These are phyloP conservation scores for Petasospora fabianii DNA, from an alignment of 1,139 yeast genomes.

Conservation along the genomic window DNA sequence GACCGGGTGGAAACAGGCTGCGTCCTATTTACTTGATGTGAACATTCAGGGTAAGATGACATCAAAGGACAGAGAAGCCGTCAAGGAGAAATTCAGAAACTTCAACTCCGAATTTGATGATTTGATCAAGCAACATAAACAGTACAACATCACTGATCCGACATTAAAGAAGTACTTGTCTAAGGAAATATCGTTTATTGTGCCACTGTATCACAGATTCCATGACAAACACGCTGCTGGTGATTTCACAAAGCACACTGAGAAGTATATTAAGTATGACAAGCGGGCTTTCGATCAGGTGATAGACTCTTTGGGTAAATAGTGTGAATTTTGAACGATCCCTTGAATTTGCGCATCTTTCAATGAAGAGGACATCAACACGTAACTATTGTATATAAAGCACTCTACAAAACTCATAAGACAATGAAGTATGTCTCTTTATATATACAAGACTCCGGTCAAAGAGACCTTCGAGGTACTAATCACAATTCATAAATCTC, in stretches of 20 bases:
- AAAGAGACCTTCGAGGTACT: no score
- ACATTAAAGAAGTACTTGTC: slow-evolving; percentile 57
- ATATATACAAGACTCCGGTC: no score
- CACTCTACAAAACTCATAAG: no score
- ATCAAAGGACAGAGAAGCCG: slow-evolving; percentile 73
- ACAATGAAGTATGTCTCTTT: no score
- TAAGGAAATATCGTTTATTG: slow-evolving; percentile 67
- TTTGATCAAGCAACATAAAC: slow-evolving; percentile 59
- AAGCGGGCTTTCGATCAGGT: slow-evolving; percentile 54
- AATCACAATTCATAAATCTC: no score
- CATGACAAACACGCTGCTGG: slow-evolving; percentile 69
- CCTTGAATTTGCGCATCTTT: no score
- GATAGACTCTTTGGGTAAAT: slow-evolving; percentile 33
- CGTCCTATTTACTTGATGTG: slow-evolving; percentile 71
- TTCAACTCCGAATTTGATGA: slow-evolving; percentile 84
- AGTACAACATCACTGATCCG: slow-evolving; percentile 63
- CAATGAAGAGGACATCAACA: no score
- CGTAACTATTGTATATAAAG: no score
- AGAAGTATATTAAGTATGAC: slow-evolving; percentile 72
- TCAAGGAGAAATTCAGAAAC: slow-evolving; percentile 78
- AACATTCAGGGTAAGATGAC: slow-evolving; percentile 52
- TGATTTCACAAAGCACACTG: slow-evolving; percentile 69
- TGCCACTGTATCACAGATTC: slow-evolving; percentile 81
- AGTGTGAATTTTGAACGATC: no score
- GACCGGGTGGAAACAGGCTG: slow-evolving; percentile 81